phyloP scores from a whole-genome alignment of 2,329 filamentous ascomycete species.

The Blastomyces gilchristii region DNA sequence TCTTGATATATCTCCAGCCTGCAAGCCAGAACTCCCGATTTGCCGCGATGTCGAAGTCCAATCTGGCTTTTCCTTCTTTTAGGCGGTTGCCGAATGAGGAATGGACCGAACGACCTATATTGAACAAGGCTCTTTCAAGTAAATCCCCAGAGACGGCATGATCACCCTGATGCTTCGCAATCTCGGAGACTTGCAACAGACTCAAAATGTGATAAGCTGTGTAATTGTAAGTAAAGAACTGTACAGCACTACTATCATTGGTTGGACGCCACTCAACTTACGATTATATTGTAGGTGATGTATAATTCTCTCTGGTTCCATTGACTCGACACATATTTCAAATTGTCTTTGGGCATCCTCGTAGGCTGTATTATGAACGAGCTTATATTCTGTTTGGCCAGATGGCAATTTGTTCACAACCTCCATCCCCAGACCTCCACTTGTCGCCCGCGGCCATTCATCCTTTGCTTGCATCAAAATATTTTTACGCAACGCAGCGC shows the following conservation, averaged over 20 bases:
- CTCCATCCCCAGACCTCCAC: conserved; percentile 77
- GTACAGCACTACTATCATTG: neutral
- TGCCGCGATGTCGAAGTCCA: conserved; percentile 72
- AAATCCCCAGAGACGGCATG: conserved; percentile 77
- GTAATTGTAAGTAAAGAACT: conserved; percentile 1
- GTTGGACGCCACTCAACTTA: conserved; percentile 9
- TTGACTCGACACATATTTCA: conserved; percentile 64
- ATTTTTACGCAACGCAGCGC: conserved; percentile 64
- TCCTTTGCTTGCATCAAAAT: conserved; percentile 79
- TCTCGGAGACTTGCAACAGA: conserved; percentile 83
- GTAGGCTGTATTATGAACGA: conserved; percentile 65
- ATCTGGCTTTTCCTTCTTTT: conserved; percentile 63
- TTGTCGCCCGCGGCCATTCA: conserved; percentile 69
- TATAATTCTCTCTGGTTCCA: conserved; percentile 77
- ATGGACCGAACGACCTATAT: conserved; percentile 79
- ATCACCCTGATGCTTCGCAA: conserved; percentile 85
- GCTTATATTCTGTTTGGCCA: conserved; percentile 62
- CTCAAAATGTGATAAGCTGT: conserved; percentile 79
- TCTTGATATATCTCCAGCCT: conserved; percentile 77
- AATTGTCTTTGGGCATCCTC: conserved; percentile 66
- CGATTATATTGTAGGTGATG: conserved; percentile 59
- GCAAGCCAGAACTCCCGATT: conserved; percentile 91
- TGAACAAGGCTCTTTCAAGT: conserved; percentile 82
- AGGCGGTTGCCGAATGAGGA: conserved; percentile 70
- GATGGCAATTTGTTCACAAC: conserved; percentile 46